Conservation (phyloP, 306 rosid species). For the Medicago lupulina region DNA sequence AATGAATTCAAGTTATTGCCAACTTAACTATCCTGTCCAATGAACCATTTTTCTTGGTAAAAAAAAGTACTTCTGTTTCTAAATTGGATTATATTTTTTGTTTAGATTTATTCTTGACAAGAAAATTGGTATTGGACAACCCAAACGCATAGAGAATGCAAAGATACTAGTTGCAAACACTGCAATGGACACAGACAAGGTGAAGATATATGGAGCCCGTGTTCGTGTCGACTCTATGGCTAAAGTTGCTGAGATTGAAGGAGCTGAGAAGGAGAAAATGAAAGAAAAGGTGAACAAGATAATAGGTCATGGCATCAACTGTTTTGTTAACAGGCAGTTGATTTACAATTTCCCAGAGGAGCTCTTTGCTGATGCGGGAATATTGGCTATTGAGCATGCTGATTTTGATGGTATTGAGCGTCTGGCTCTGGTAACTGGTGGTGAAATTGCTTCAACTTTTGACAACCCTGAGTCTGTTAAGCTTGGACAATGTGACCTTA, state of each 20-base stretch:
- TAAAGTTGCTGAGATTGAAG: conserved; percentile 91
- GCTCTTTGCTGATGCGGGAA: conserved; percentile 97
- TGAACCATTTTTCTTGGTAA: background rate
- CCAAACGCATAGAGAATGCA: conserved; percentile 92
- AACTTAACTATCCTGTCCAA: background rate
- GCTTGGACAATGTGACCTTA: conserved; percentile 90
- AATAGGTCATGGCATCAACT: conserved; percentile 92
- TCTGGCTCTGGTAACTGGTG: conserved; percentile 91
- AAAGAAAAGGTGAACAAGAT: conserved; percentile 91
- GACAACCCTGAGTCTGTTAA: conserved; percentile 96
- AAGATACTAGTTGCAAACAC: conserved; percentile 95
- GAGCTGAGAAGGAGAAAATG: conserved; percentile 95
- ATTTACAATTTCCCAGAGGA: conserved; percentile 98
- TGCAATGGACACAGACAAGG: conserved; percentile 98
- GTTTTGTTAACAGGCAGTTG: conserved; percentile 93
- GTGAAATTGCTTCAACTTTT: conserved; percentile 96
- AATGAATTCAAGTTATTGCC: conserved; percentile 6
- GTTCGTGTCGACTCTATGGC: conserved; percentile 97
- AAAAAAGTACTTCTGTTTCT: conserved; percentile 20
- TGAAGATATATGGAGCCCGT: conserved; percentile 94
- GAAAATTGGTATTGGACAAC: conserved; percentile 99
- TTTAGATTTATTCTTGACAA: conserved; percentile 95
- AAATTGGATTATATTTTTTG: conserved; percentile 33
- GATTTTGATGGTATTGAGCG: conserved; percentile 99
- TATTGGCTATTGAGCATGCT: conserved; percentile 98